A percentile compares a stretch with the other conserved stretches of the same genome.
phyloP scores from a whole-genome alignment of 345 rosid genomes.

The Salix arbutifolia region DNA sequence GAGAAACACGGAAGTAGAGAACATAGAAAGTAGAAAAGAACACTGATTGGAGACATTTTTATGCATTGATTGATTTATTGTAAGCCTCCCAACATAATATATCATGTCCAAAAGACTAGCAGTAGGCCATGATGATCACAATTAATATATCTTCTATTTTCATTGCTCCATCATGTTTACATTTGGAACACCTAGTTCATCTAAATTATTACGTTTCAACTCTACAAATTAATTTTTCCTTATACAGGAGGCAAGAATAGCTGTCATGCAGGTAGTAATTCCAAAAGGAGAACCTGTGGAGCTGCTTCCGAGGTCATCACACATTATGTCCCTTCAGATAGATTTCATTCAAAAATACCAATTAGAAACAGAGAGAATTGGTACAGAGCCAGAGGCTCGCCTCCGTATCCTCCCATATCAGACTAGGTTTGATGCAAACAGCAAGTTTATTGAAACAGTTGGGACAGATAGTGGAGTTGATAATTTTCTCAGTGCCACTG shows the following conservation, averaged over 20 bases:
- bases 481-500: constrained; percentile 19
- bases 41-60: neutral
- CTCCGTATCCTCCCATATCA: constrained; percentile 63
- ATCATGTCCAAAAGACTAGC: neutral
- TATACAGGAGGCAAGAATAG: constrained; percentile 75
- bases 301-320: constrained; percentile 60
- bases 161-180: neutral
- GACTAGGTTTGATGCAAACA: constrained; percentile 17
- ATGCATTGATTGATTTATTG: neutral
- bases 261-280: constrained; percentile 71
- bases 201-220: neutral
- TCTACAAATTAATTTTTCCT: neutral
- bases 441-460: constrained; percentile 18
- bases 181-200: neutral
- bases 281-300: constrained; percentile 62
- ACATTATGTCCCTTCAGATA: constrained; percentile 56
- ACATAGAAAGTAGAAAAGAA: neutral
- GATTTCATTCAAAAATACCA: constrained; percentile 55
- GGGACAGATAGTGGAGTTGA: constrained; percentile 24
- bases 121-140: neutral
- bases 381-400: constrained; percentile 41
- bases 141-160: neutral
- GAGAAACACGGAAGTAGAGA: neutral
- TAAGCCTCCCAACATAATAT: neutral
- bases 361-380: constrained; percentile 50